Percentiles rank a stretch among this genome's conserved stretches.
These are phyloP conservation scores for Juglanconis juglandina DNA, from an alignment of 2,329 filamentous ascomycete genomes.

Conservation along the genomic window DNA sequence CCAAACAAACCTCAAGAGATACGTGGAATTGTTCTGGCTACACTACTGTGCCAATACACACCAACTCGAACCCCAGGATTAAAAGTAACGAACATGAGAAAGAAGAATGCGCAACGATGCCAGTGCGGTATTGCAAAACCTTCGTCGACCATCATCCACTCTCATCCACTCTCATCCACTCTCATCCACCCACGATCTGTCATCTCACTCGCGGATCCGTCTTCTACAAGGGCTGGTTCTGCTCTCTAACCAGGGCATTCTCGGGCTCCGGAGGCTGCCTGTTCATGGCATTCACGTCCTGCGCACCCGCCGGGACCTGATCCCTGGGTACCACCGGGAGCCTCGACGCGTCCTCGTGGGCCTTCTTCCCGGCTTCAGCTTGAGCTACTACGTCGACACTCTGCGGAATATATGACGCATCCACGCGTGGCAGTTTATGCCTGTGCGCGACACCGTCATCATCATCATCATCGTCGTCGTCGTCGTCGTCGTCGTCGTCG, in stretches of 20 bases:
- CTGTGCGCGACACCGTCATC: neutral
- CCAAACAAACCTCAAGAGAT: neutral
- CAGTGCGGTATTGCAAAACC: neutral
- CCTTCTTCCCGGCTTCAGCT: neutral
- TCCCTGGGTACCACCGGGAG: neutral
- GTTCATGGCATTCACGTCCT: neutral
- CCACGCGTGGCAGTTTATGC: conserved; percentile 12
- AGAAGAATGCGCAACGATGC: neutral
- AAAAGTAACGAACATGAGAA: neutral
- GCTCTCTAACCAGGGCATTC: neutral
- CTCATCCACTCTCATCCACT: too few species aligned
- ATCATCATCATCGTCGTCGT: neutral
- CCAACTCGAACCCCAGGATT: neutral
- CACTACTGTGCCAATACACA: neutral
- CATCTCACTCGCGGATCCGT: neutral
- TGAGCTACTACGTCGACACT: neutral
- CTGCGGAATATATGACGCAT: neutral
- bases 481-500: neutral
- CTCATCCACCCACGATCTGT: too few species aligned
- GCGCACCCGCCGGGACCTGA: neutral
- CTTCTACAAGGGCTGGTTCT: neutral
- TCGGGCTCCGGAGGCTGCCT: too few species aligned
- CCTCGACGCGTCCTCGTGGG: neutral
- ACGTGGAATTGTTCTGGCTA: neutral
- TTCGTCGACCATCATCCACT: neutral